Evolutionary conservation across 495 filamentous ascomycete species (phyloP).

Genomic region (Stereocaulon alpinum): DNA sequence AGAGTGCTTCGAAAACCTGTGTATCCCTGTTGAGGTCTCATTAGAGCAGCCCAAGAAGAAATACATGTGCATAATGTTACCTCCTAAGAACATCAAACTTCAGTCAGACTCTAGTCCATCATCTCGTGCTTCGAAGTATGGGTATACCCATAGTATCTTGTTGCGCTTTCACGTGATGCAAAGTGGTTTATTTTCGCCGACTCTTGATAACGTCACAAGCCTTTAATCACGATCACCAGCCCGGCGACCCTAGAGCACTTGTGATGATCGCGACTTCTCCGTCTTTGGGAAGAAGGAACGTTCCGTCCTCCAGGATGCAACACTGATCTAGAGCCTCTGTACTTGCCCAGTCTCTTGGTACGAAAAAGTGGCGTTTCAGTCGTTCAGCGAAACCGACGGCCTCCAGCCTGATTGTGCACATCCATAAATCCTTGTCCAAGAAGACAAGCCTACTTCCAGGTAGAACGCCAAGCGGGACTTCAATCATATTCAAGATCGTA

Average conservation of each 20-base stretch:
- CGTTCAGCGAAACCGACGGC: not conserved
- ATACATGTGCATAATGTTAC: too few relatives aligned
- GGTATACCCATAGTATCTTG: too few relatives aligned
- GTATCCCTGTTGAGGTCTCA: too few relatives aligned
- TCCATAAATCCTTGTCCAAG: constrained; percentile 17
- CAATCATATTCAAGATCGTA: constrained; percentile 3
- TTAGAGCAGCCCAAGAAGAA: too few relatives aligned
- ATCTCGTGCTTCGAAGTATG: too few relatives aligned
- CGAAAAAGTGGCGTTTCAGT: constrained; percentile 18
- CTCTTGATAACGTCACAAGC: too few relatives aligned
- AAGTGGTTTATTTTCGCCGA: too few relatives aligned
- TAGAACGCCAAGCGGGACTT: constrained; percentile 15
- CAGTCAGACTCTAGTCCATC: too few relatives aligned
- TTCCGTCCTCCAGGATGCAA: constrained; percentile 13
- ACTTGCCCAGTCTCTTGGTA: constrained; percentile 20
- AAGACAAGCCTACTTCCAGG: constrained; percentile 13
- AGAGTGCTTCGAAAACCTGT: too few relatives aligned
- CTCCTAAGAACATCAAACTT: too few relatives aligned
- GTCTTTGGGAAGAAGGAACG: constrained; percentile 12
- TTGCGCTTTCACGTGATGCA: too few relatives aligned
- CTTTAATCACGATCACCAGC: not conserved
- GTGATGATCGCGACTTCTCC: constrained; percentile 17
- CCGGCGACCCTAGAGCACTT: not conserved
- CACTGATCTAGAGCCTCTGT: constrained; percentile 14
- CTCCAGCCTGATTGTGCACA: constrained; percentile 14